phyloP scores from a whole-genome alignment of 352 stramenopile genomes.

The Globisporangium takayamanum region DNA sequence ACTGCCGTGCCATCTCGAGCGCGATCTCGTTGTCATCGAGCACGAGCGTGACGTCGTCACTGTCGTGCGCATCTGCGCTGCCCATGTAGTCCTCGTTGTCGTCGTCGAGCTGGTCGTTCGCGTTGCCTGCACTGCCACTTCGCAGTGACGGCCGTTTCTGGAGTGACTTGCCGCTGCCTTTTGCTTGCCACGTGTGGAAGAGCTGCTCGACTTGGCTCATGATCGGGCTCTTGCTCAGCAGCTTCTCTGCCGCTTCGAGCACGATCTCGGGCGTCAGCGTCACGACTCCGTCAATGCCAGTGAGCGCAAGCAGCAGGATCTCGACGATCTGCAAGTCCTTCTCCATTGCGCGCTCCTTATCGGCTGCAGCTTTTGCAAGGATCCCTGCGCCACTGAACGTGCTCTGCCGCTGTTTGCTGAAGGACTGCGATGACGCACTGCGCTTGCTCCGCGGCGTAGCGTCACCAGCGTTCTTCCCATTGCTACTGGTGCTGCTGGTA shows the following conservation, averaged over 20 bases:
- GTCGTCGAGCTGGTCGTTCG: constrained; percentile 3
- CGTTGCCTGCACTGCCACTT: not conserved
- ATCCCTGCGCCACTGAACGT: constrained; percentile 5
- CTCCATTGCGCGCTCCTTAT: constrained; percentile 5
- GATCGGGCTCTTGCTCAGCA: constrained; percentile 18
- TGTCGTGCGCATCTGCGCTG: constrained; percentile 3
- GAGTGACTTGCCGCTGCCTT: constrained; percentile 11
- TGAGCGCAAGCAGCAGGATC: constrained; percentile 28
- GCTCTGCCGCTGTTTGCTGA: not conserved
- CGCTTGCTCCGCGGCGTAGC: constrained; percentile 1
- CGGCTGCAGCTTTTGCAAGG: constrained; percentile 2
- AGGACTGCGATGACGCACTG: not conserved
- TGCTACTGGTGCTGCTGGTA: not conserved
- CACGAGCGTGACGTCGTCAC: constrained; percentile 11
- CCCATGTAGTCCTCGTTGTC: constrained; percentile 23
- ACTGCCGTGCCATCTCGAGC: constrained; percentile 22
- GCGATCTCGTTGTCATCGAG: constrained; percentile 18
- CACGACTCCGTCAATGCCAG: constrained; percentile 28
- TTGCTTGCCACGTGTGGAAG: constrained; percentile 30
- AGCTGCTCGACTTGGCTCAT: constrained; percentile 29
- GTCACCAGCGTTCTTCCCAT: not conserved
- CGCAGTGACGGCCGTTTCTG: constrained; percentile 1
- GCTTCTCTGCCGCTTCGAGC: constrained; percentile 20
- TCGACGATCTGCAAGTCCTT: constrained; percentile 19
- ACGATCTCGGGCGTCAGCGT: constrained; percentile 20